Evolutionary conservation across 2,329 filamentous ascomycete genomes (phyloP), one percentile per base, ranked within the genome.

Genomic region (Calonectria henricotiae): DNA sequence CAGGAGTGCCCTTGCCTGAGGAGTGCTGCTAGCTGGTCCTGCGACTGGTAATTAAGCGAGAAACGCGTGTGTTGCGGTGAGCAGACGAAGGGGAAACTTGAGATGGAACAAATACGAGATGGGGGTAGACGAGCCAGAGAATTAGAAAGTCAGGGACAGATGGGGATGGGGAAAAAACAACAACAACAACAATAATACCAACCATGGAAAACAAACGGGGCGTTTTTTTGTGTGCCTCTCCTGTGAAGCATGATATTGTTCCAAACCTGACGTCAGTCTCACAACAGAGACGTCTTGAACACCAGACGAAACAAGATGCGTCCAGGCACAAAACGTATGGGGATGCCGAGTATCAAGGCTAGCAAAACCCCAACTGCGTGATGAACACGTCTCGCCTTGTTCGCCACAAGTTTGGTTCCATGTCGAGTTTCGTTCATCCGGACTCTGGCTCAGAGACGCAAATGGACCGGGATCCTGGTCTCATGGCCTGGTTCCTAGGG

Each of bases 381-480:
- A 70, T 70, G 65, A 55, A 54, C 60, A 62, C 44, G 37, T 67
- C 44, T 51, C 58, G 39, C 25, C 55, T 61, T 41, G 60, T 49
- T 47, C 60, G 68, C 66, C 68, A 58, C 68, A 70, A 37, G 67
- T 69, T 69, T 69, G 54, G 68, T 63, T 66, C 63, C 65, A 62
- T 44, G 37, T 70, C 47, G 39, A 60, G 58, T 49, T 47, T 63
- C 49, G 67, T 58, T 58, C 51, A 58, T 58, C 51, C 51, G 51
- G 51, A 58, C 51, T 58, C 35, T 58, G 46, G 44, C 30, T 47
- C 44, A 41, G 44, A 55, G 49, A 23, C 47, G 17, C 25, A 30
- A 51, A 15, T 12, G 9, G 49, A 69, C 37, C n/a, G 41, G 67
- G 62, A 17, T n/a, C 67, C 62, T 39, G 66, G 62, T 27, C 61